These are phyloP conservation scores for Crotalaria pallida DNA, from an alignment of 306 rosid species.

Conservation along the genomic window DNA sequence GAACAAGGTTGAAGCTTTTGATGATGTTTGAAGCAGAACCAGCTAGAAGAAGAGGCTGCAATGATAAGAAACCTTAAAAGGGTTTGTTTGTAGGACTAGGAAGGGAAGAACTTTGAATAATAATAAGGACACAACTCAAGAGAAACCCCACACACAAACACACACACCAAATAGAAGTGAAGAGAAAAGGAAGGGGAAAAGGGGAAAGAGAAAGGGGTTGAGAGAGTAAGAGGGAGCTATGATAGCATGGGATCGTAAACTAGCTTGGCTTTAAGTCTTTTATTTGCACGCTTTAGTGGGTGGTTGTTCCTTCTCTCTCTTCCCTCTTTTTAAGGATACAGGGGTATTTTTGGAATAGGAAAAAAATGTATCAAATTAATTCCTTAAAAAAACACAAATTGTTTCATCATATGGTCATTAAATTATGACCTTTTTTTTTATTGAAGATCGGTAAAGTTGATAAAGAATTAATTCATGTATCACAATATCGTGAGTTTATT, in stretches of 20 bases:
- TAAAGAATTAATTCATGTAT: no score
- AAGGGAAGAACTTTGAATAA: background rate
- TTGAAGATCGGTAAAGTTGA: no score
- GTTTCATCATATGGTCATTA: no score
- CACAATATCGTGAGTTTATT: no score
- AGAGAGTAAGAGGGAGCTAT: conserved; percentile 35
- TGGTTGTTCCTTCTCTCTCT: conserved; percentile 22
- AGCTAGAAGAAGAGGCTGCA: background rate
- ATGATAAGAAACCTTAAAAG: conserved; percentile 12
- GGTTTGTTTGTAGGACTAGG: background rate
- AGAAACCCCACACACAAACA: conserved; percentile 34
- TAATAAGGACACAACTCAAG: conserved; percentile 2
- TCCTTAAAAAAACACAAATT: no score
- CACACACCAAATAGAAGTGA: conserved; percentile 1
- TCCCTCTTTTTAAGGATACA: conserved; percentile 9
- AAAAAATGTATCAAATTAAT: no score
- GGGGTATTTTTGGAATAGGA: background rate
- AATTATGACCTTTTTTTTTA: no score
- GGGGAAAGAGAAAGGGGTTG: no score
- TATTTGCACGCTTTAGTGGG: conserved; percentile 60
- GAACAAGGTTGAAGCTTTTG: background rate
- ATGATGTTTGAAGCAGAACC: background rate
- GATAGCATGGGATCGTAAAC: conserved; percentile 47
- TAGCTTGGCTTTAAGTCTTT: conserved; percentile 36
- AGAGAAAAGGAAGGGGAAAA: conserved; percentile 17